phyloP scores from a whole-genome alignment of 768 basidiomycete species.

The Pisolithus albus region DNA sequence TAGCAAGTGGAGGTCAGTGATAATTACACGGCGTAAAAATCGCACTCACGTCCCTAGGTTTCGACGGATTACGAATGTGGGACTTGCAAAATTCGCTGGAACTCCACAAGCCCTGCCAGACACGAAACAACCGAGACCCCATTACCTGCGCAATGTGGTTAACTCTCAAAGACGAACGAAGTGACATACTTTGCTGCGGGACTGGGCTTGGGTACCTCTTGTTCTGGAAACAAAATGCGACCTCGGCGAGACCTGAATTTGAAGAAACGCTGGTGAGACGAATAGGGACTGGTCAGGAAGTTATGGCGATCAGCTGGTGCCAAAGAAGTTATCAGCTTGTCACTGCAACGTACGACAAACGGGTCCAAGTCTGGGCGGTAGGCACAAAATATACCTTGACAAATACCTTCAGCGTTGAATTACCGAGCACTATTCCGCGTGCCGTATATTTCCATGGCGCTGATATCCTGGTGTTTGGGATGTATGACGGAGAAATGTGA shows the following conservation, averaged over 20 bases:
- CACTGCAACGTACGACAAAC: not conserved
- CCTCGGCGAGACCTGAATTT: not conserved
- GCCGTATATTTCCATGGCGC: not conserved
- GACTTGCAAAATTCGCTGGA: slow-evolving; percentile 1
- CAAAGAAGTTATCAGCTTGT: not conserved
- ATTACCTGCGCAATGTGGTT: slow-evolving; percentile 7
- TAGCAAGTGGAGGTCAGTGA: slow-evolving; percentile 5
- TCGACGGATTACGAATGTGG: slow-evolving; percentile 3
- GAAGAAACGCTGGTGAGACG: not conserved
- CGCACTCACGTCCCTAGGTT: not conserved
- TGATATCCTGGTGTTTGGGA: slow-evolving; percentile 1
- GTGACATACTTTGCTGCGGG: slow-evolving; percentile 2
- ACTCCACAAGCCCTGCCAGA: not conserved
- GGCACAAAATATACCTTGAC: not conserved
- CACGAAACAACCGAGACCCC: slow-evolving; percentile 1
- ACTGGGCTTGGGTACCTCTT: slow-evolving; percentile 6
- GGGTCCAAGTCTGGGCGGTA: not conserved
- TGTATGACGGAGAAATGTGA: slow-evolving; percentile 2
- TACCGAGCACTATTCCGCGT: not conserved
- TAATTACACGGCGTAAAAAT: not conserved
- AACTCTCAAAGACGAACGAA: not conserved
- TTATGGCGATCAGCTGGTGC: slow-evolving; percentile 4
- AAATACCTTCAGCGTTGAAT: not conserved
- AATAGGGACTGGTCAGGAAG: slow-evolving; percentile 3
- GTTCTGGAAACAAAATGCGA: slow-evolving; percentile 1